Evolutionary conservation across 2,329 filamentous ascomycete genomes (phyloP), one percentile per base, ranked within the genome.

Genomic region (Colletotrichum abscissum): DNA sequence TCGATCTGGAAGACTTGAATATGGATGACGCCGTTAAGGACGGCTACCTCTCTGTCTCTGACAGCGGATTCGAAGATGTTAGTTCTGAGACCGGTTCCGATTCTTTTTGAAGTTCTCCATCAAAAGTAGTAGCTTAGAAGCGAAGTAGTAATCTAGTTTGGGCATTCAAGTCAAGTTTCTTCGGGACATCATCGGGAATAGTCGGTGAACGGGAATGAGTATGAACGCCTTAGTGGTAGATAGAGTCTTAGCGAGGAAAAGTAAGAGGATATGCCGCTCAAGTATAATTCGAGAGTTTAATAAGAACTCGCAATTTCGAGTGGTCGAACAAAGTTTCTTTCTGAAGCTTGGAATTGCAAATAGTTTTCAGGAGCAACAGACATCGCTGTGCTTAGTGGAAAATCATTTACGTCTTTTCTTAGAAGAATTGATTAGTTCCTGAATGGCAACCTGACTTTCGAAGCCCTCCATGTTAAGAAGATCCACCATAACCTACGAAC

Each of bases 21-120:
- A 57, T 66, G 30, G 63, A 58, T 16, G 54, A 49, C 11, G 19
- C 54, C 16, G 54, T 26, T 58, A 58, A 66, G 63, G n/a, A 49
- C 35, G 54, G 54, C 24, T 9, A 24, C 11, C 26, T 58, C 35
- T 42, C 24, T 66, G 54, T 24, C 2, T 66, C 63, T 4, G 63
- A 58, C 54, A 58, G 63, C 54, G 63, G 54, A 9, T 58, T 66
- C 19, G 54, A 66, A 6, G 63, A 26, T 28, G 7, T 46, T 38
- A 54, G 24, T 26, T 66, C 52, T 2, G 54, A 49, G 1, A 49
- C 8, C 3, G 54, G 24, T 35, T 66, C 24, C 1, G 33, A 42
- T 26, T 33, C 46, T 8, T 26, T 12, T 35, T 58, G 46, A 22
- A 7, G 7, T 19, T 16, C 3, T 14, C 26, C 3, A 9, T 26